Percentiles rank a stretch among this genome's conserved stretches.
Conservation (phyloP, 495 filamentous ascomycete species). For the Amphirosellinia nigrospora region DNA sequence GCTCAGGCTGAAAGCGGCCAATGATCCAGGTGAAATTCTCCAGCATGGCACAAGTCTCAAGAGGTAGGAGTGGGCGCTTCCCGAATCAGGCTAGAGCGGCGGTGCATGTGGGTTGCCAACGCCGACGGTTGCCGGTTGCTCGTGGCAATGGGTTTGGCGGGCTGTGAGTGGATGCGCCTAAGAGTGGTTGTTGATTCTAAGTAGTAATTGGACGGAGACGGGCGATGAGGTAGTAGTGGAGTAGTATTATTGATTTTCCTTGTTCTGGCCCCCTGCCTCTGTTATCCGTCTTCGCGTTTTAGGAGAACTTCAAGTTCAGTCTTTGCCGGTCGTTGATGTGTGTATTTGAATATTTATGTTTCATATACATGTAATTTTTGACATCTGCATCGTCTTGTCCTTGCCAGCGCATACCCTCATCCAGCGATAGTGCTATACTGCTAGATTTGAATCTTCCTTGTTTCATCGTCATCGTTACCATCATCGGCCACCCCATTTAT, state of each 20-base stretch:
- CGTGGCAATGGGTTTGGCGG: constrained; percentile 22
- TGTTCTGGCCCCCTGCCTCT: constrained; percentile 4
- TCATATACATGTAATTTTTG: constrained; percentile 10
- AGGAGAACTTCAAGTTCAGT: neutral
- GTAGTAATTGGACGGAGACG: neutral
- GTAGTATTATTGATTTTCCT: constrained; percentile 15
- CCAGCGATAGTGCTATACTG: neutral
- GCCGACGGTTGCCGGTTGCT: constrained; percentile 18
- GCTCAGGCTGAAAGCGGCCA: too few relatives aligned
- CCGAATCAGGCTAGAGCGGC: neutral
- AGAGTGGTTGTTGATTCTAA: constrained; percentile 23
- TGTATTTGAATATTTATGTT: neutral
- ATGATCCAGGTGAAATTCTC: too few relatives aligned
- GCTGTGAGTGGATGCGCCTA: constrained; percentile 20
- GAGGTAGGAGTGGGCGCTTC: neutral
- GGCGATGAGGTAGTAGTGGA: constrained; percentile 9
- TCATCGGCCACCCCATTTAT: neutral
- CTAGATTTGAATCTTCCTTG: neutral
- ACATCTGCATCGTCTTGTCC: neutral
- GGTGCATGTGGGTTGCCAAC: constrained; percentile 4
- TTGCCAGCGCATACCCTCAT: neutral
- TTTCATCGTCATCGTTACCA: constrained; percentile 13
- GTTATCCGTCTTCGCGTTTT: neutral
- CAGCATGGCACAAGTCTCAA: too few relatives aligned
- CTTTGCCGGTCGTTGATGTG: neutral